Conservation (phyloP, 495 filamentous ascomycete genomes). For the Immersiella caudata region DNA sequence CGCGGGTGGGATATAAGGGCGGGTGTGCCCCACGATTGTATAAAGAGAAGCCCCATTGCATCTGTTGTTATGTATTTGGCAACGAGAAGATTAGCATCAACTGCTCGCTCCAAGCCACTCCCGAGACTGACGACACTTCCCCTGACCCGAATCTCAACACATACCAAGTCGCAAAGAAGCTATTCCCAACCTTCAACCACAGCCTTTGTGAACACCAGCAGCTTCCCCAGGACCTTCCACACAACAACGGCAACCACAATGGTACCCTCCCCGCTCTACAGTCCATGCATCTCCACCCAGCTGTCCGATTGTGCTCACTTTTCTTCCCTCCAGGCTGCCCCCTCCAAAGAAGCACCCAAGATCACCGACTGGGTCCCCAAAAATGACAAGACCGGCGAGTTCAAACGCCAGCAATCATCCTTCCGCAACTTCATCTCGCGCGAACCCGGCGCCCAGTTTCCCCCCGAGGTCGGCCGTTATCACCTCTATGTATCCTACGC, state of each 20-base stretch:
- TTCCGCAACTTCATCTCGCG: slow-evolving; percentile 73
- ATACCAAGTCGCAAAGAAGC: background rate
- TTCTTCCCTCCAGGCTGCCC: too few species aligned
- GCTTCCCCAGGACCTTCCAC: background rate
- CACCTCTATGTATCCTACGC: slow-evolving; percentile 75
- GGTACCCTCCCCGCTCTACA: too few species aligned
- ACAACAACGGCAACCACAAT: background rate
- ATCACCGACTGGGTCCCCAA: slow-evolving; percentile 82
- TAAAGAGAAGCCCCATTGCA: too few species aligned
- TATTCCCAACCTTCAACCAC: background rate
- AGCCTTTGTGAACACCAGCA: too few species aligned
- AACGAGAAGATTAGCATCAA: too few species aligned
- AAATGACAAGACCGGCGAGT: slow-evolving; percentile 78
- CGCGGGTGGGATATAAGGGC: background rate
- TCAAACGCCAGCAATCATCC: slow-evolving; percentile 74
- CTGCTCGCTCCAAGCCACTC: too few species aligned
- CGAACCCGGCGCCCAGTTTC: slow-evolving; percentile 62
- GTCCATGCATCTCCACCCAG: too few species aligned
- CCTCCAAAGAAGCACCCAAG: slow-evolving; percentile 21
- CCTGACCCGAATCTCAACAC: background rate
- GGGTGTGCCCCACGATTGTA: background rate
- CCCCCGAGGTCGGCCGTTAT: slow-evolving; percentile 74
- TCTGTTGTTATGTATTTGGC: too few species aligned
- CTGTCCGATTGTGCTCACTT: too few species aligned
- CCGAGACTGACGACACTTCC: background rate